A percentile compares a stretch with the other conserved stretches of the same genome.
phyloP scores from a whole-genome alignment of 768 basidiomycete species.

The Podaxis sp. region DNA sequence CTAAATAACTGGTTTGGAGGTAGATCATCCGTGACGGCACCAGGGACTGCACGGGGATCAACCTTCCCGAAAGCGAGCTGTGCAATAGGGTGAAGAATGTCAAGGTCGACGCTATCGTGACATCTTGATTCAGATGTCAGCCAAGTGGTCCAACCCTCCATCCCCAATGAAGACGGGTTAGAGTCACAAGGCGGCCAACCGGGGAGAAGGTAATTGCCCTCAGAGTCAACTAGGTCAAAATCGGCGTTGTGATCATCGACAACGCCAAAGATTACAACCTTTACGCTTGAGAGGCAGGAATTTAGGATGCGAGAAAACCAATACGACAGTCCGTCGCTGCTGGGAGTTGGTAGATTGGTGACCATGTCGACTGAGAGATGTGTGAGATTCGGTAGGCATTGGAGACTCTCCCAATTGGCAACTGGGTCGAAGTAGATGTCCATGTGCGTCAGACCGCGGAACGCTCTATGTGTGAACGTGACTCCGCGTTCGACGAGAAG shows the following conservation, averaged over 20 bases:
- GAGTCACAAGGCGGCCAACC: slow-evolving; percentile 8
- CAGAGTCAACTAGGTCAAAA: slow-evolving; percentile 9
- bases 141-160: not conserved
- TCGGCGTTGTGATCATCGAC: slow-evolving; percentile 2
- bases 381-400: not conserved
- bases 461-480: slow-evolving; percentile 9
- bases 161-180: not conserved
- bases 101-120: not conserved
- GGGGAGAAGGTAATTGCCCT: slow-evolving; percentile 7
- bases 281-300: slow-evolving; percentile 2
- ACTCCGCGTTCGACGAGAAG: not conserved
- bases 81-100: slow-evolving; percentile 8
- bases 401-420: slow-evolving; percentile 10
- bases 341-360: slow-evolving; percentile 6
- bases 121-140: not conserved
- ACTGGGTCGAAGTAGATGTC: slow-evolving; percentile 1
- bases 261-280: slow-evolving; percentile 1
- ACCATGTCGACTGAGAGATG: slow-evolving; percentile 10
- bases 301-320: slow-evolving; percentile 5
- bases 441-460: slow-evolving; percentile 12
- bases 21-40: not conserved
- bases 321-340: not conserved
- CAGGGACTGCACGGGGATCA: slow-evolving; percentile 12
- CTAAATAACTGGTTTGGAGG: slow-evolving; percentile 2
- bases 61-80: slow-evolving; percentile 7